phyloP scores from a whole-genome alignment of 2,329 filamentous ascomycete species.

The Botrytis cinerea region DNA sequence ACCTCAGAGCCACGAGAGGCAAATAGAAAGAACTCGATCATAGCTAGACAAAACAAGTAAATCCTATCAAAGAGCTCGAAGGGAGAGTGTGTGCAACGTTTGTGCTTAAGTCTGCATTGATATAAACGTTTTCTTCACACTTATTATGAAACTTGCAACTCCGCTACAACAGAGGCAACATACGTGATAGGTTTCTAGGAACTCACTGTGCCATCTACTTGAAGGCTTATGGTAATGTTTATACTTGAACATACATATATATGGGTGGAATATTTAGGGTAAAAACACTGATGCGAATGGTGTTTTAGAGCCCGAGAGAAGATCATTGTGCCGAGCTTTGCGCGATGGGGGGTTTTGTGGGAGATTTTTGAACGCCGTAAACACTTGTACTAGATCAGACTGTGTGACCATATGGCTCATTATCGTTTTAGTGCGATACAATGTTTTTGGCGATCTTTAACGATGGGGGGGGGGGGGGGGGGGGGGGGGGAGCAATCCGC shows the following conservation, averaged over 20 bases:
- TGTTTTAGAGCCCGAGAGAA: background rate
- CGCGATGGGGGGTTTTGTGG: too few species aligned
- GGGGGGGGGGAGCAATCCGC: background rate
- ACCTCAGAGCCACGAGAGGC: background rate
- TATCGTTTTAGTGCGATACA: background rate
- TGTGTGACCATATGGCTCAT: background rate
- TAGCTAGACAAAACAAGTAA: background rate
- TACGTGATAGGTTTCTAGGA: background rate
- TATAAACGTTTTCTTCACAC: background rate
- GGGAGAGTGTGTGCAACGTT: background rate
- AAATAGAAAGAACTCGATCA: background rate
- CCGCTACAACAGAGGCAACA: background rate
- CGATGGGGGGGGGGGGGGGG: background rate
- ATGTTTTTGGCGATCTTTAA: background rate
- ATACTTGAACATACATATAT: background rate
- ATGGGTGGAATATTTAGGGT: background rate
- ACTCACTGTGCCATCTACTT: background rate
- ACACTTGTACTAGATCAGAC: background rate
- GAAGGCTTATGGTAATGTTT: background rate
- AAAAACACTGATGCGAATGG: too few species aligned
- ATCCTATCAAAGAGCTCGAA: background rate
- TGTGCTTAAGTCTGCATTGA: background rate
- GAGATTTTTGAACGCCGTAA: background rate
- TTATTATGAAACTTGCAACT: background rate
- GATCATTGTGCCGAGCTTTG: background rate